Conservation (phyloP, 345 rosid species). For the Corchorus capsularis region DNA sequence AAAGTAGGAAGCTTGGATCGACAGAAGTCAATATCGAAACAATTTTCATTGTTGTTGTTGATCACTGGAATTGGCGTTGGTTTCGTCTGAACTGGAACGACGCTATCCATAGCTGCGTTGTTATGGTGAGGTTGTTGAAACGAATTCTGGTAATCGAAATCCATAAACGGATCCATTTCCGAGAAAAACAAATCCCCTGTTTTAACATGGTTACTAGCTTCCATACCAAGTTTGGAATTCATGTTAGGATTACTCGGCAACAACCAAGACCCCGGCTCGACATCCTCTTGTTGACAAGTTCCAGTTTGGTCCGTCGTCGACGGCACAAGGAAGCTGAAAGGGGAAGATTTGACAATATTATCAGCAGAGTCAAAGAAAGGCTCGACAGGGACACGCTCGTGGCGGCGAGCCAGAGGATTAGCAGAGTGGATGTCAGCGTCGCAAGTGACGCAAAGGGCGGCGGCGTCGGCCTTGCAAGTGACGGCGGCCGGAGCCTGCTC, state of each 20-base stretch:
- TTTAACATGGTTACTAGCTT: conserved; percentile 32
- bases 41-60: conserved; percentile 37
- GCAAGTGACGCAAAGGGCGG: conserved; percentile 78
- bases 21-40: conserved; percentile 58
- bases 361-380: conserved; percentile 61
- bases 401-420: conserved; percentile 85
- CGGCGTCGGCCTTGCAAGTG: conserved; percentile 96
- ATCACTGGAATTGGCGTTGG: conserved; percentile 36
- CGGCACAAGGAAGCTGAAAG: conserved; percentile 44
- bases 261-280: conserved; percentile 39
- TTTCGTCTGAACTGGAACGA: conserved; percentile 75
- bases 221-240: conserved; percentile 35
- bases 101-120: conserved; percentile 60
- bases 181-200: conserved; percentile 39
- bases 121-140: conserved; percentile 50
- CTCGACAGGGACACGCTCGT: conserved; percentile 75
- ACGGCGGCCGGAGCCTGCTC: conserved; percentile 96
- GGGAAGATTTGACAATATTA: conserved; percentile 37
- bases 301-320: conserved; percentile 20
- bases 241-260: conserved; percentile 27
- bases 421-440: conserved; percentile 94
- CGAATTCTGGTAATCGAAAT: conserved; percentile 51
- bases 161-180: conserved; percentile 61
- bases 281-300: conserved; percentile 33
- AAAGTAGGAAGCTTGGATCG: conserved; percentile 56